Evolutionary conservation across 306 rosid genomes (phyloP).

Genomic region (Citrullus colocynthis): DNA sequence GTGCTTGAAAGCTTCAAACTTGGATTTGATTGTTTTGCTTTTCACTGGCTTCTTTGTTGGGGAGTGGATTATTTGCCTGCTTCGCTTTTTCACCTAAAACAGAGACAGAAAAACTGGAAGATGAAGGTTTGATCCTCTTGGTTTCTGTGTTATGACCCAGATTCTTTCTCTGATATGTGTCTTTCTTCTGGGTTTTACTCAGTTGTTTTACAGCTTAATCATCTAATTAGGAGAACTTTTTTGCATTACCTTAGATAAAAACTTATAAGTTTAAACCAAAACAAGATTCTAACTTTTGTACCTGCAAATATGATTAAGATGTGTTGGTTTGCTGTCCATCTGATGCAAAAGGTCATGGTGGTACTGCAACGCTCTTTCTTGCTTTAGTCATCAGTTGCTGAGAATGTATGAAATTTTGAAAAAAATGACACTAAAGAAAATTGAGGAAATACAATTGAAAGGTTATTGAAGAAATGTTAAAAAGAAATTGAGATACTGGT

Average conservation of each 20-base stretch:
- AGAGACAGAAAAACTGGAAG: conserved; percentile 12
- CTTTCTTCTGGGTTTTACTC: not conserved
- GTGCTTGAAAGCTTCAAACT: not conserved
- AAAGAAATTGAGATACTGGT: not conserved
- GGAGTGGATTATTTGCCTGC: not conserved
- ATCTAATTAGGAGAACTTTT: not conserved
- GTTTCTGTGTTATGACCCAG: not conserved
- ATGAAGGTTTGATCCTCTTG: conserved; percentile 47
- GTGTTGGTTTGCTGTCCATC: not conserved
- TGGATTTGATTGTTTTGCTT: conserved; percentile 11
- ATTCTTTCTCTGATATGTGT: not conserved
- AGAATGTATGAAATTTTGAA: not conserved
- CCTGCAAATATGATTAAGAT: not conserved
- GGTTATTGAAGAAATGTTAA: not conserved
- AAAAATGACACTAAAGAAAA: not conserved
- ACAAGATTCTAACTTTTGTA: not conserved
- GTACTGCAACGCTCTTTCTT: not conserved
- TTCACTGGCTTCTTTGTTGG: conserved; percentile 1
- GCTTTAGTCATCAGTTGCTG: not conserved
- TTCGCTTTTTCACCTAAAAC: not conserved
- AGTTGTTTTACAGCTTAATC: not conserved
- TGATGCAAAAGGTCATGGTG: not conserved
- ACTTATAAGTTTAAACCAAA: not conserved
- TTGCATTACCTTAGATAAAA: not conserved
- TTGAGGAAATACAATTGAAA: not conserved